These are phyloP conservation scores for Miscanthus sacchariflorus DNA, from an alignment of 202 grass and related monocot genomes.

Conservation along the genomic window DNA sequence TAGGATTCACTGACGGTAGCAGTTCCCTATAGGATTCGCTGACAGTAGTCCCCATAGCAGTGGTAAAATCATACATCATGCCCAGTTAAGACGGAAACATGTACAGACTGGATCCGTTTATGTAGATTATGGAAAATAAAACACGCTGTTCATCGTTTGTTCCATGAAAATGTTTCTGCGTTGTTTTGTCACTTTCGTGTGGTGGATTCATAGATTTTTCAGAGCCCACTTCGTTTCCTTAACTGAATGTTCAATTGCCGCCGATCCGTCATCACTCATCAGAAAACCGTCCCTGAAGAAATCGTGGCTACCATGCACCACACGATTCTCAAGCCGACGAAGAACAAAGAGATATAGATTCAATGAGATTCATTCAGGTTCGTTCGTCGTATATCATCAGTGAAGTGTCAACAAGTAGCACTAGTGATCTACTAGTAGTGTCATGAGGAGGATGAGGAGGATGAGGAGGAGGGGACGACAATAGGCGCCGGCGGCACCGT, in stretches of 20 bases:
- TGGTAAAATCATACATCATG: not conserved
- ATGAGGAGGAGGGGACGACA: conserved; percentile 33
- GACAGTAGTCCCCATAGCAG: not conserved
- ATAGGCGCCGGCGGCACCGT: conserved; percentile 67
- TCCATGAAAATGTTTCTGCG: not conserved
- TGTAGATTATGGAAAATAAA: not conserved
- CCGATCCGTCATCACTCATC: not conserved
- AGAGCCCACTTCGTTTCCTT: too few relatives aligned
- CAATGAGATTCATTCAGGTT: conserved; percentile 1
- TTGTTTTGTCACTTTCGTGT: not conserved
- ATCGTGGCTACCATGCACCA: not conserved
- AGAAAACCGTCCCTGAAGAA: not conserved
- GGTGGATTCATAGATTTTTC: too few relatives aligned
- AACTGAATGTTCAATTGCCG: not conserved
- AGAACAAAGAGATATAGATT: not conserved
- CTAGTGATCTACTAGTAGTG: not conserved
- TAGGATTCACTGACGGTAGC: conserved; percentile 44
- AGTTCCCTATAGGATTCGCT: not conserved
- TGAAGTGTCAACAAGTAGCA: conserved; percentile 29
- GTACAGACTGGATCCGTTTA: not conserved
- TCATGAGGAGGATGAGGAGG: conserved; percentile 25
- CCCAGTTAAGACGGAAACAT: not conserved
- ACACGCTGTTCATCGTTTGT: not conserved
- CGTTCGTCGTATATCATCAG: conserved; percentile 14
- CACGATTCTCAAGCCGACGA: not conserved